Evolutionary conservation across 192 early-diverging fungal genomes (phyloP).

Genomic region (Coemansia sp.): DNA sequence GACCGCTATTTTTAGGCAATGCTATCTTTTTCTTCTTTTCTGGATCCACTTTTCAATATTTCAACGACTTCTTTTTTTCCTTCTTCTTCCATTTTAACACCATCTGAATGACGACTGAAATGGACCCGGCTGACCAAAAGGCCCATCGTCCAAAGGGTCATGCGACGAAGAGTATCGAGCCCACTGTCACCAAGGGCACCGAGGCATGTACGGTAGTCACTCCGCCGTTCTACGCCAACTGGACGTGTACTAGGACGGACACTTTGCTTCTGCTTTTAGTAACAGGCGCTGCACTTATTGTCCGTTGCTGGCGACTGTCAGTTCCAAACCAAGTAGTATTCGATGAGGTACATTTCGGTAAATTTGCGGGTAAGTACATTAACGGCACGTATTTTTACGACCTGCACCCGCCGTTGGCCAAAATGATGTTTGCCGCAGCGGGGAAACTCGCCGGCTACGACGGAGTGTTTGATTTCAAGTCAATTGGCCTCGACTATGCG

Average conservation of each 20-base stretch:
- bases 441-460: slow-evolving; percentile 89
- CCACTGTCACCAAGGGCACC: not conserved
- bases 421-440: slow-evolving; percentile 83
- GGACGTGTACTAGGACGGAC: slow-evolving; percentile 31
- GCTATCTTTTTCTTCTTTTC: not conserved
- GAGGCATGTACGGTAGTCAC: not conserved
- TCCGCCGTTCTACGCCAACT: slow-evolving; percentile 27
- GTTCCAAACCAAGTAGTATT: slow-evolving; percentile 64
- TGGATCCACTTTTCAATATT: not conserved
- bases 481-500: slow-evolving; percentile 91
- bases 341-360: slow-evolving; percentile 99
- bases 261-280: slow-evolving; percentile 12
- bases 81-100: not conserved
- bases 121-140: slow-evolving; percentile 8
- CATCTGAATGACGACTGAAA: slow-evolving; percentile 9
- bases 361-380: slow-evolving; percentile 91
- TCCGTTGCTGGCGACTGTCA: slow-evolving; percentile 42
- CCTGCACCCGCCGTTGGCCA: slow-evolving; percentile 95
- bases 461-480: slow-evolving; percentile 93
- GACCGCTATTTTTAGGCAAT: not conserved
- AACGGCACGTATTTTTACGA: slow-evolving; percentile 91
- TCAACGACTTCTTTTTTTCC: not conserved
- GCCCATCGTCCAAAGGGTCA: slow-evolving; percentile 40
- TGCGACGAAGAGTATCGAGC: slow-evolving; percentile 23
- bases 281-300: slow-evolving; percentile 29